phyloP scores from a whole-genome alignment of 2,329 filamentous ascomycete genomes.

The Polytolypa hystricis region DNA sequence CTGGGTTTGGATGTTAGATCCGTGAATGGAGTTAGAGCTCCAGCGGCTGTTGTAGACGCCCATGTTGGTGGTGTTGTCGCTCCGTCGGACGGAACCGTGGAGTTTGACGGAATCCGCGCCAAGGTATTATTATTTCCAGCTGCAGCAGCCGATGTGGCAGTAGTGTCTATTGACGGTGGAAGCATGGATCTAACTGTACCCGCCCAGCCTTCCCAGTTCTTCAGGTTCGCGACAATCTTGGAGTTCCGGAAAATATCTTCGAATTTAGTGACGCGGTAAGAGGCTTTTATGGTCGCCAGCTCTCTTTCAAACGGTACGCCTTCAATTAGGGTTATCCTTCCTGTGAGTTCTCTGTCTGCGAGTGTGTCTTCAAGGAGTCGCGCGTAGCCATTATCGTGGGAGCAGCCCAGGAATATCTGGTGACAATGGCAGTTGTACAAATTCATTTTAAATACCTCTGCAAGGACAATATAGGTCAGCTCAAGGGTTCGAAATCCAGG shows the following conservation, averaged over 20 bases:
- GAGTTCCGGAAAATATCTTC: slow-evolving; percentile 42
- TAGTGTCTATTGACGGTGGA: slow-evolving; percentile 17
- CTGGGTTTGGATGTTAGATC: slow-evolving; percentile 26
- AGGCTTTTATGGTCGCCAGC: slow-evolving; percentile 35
- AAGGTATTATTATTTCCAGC: slow-evolving; percentile 21
- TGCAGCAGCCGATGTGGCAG: slow-evolving; percentile 27
- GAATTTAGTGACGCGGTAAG: slow-evolving; percentile 41
- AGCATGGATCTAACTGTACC: slow-evolving; percentile 7
- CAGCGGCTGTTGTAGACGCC: slow-evolving; percentile 25
- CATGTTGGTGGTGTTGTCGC: slow-evolving; percentile 21
- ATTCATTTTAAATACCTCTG: slow-evolving; percentile 45
- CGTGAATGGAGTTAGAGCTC: slow-evolving; percentile 29
- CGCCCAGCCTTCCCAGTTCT: slow-evolving; percentile 12
- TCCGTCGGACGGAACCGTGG: slow-evolving; percentile 17
- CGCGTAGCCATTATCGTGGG: slow-evolving; percentile 45
- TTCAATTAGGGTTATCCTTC: slow-evolving; percentile 46
- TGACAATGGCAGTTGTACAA: slow-evolving; percentile 49
- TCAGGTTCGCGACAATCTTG: slow-evolving; percentile 32
- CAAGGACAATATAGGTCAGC: slow-evolving; percentile 3
- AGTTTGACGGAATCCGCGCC: slow-evolving; percentile 25
- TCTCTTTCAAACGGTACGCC: slow-evolving; percentile 46
- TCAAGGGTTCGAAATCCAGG: too few relatives aligned
- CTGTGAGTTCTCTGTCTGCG: slow-evolving; percentile 33
- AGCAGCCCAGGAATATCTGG: slow-evolving; percentile 50
- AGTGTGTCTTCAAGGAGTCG: slow-evolving; percentile 40